These are phyloP conservation scores for Priceomyces melissophilus DNA, from an alignment of 805 yeast species.

Conservation along the genomic window DNA sequence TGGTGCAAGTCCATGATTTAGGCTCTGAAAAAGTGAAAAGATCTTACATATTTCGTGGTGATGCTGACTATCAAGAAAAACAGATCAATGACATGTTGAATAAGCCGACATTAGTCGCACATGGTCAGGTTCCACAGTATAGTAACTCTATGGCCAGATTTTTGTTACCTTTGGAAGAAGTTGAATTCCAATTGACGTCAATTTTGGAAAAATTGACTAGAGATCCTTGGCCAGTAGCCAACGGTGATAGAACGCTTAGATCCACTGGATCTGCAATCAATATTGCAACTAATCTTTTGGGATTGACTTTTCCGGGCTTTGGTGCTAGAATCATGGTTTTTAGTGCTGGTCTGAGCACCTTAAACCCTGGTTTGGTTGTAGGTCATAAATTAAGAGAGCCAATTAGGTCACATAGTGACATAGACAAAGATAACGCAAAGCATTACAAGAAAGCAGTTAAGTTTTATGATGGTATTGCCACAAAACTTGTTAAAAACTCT, in stretches of 20 bases:
- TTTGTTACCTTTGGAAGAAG: conserved; percentile 68
- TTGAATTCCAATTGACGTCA: conserved; percentile 79
- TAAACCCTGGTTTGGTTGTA: conserved; percentile 92
- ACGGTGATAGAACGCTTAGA: conserved; percentile 81
- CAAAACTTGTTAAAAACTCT: conserved; percentile 64
- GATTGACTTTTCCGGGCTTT: conserved; percentile 75
- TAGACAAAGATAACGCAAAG: conserved; percentile 83
- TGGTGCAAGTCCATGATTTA: conserved; percentile 85
- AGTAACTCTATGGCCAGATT: conserved; percentile 50
- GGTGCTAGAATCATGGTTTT: conserved; percentile 89
- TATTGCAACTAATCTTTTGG: conserved; percentile 78
- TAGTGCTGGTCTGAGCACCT: conserved; percentile 93
- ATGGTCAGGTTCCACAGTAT: conserved; percentile 23
- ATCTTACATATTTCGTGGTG: conserved; percentile 84
- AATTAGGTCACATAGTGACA: conserved; percentile 94
- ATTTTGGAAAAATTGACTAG: conserved; percentile 72
- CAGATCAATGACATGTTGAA: conserved; percentile 54
- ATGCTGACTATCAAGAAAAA: conserved; percentile 75
- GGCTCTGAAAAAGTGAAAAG: conserved; percentile 62
- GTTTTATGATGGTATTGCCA: conserved; percentile 72
- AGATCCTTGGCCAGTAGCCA: conserved; percentile 88
- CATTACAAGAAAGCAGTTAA: conserved; percentile 84
- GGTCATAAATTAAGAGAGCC: conserved; percentile 91
- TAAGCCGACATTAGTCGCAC: conserved; percentile 25
- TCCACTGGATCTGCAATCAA: conserved; percentile 91